Base-by-base conservation (phyloP, 139 green algal genomes). In the Coccomyxa sp. region DNA sequence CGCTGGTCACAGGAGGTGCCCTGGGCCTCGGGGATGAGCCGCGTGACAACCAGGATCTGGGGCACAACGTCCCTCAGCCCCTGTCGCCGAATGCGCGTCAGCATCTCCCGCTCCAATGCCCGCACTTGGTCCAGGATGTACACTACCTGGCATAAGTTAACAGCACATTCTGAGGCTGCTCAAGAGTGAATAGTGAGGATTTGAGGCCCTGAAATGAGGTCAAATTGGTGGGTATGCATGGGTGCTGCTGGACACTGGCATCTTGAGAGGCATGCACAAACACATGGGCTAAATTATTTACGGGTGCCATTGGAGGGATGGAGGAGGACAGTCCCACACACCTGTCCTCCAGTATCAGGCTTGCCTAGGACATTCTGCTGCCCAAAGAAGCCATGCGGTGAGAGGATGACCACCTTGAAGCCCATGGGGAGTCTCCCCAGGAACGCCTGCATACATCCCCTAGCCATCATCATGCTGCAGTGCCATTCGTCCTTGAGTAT, bases 121-220 rank as follows among this genome's bases (percentile, higher is more conserved):
- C 86, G 83, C 58, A 93, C 87, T 81, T 94, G 87, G 86, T 97
- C 93, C 77, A 97, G 85, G n/a, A 97, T 96, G 89, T 97, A 97
- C 60, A 97, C 94, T 74, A 97, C 91, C 88, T 92, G 86, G n/a
- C 80, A 85, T 1, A 31, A 74, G 3, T 7, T 7, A 51, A 51
- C 3, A 7, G 38, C 38, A 51, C 7, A 51, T 51, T 51, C 7
- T n/a, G 31, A 28, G 74, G 21, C 21, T 32, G 4, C 7, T 28
- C 10, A 10, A 23, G 66, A 13, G 25, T n/a, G n/a, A n/a, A n/a
- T 28, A 28, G 3, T 75, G 21, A 28, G 25, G 66, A 27, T 3
- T 75, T 75, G 66, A 75, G 66, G 66, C 21, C 25, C 25, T 28
- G 66, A 10, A n/a, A 27, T 75, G 4, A 75, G 66, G 66, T 75